These are phyloP conservation scores for Alternaria postmessia DNA, from an alignment of 2,329 filamentous ascomycete species.

Conservation along the genomic window DNA sequence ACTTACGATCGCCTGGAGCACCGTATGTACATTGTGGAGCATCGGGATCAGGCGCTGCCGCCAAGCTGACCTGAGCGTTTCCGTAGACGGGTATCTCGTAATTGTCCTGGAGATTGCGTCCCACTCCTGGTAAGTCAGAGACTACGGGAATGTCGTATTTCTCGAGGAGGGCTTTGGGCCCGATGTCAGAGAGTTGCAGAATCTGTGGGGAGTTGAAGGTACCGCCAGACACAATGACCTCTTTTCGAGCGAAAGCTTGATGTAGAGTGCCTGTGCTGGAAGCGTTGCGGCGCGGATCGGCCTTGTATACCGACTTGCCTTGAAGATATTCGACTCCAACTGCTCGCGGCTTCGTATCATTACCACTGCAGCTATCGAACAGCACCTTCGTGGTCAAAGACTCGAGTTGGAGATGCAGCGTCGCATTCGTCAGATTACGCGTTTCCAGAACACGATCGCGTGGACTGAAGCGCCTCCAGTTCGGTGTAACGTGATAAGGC, in stretches of 20 bases:
- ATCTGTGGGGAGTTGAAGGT: conserved; percentile 70
- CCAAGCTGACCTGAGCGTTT: conserved; percentile 12
- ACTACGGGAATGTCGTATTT: conserved; percentile 62
- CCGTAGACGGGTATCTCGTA: conserved; percentile 62
- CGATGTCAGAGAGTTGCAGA: conserved; percentile 69
- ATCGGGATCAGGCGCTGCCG: conserved; percentile 7
- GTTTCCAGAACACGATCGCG: conserved; percentile 25
- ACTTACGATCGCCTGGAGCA: conserved; percentile 22
- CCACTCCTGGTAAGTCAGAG: conserved; percentile 55
- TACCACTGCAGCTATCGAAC: conserved; percentile 40
- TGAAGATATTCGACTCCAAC: conserved; percentile 55
- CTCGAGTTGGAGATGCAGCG: conserved; percentile 41
- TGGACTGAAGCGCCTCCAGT: conserved; percentile 28
- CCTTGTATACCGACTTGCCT: conserved; percentile 53
- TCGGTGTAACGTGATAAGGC: conserved; percentile 34
- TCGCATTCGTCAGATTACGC: conserved; percentile 7
- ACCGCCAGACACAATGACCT: conserved; percentile 48
- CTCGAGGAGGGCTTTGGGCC: conserved; percentile 61
- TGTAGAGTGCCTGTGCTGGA: conserved; percentile 12
- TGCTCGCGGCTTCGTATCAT: conserved; percentile 41
- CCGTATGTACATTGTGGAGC: conserved; percentile 28
- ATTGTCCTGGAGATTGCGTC: conserved; percentile 35
- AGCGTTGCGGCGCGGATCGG: conserved; percentile 49
- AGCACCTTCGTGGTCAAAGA: conserved; percentile 52
- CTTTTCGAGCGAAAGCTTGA: conserved; percentile 29